Evolutionary conservation across 345 rosid genomes (phyloP).

Genomic region (Sonneratia caseolaris): DNA sequence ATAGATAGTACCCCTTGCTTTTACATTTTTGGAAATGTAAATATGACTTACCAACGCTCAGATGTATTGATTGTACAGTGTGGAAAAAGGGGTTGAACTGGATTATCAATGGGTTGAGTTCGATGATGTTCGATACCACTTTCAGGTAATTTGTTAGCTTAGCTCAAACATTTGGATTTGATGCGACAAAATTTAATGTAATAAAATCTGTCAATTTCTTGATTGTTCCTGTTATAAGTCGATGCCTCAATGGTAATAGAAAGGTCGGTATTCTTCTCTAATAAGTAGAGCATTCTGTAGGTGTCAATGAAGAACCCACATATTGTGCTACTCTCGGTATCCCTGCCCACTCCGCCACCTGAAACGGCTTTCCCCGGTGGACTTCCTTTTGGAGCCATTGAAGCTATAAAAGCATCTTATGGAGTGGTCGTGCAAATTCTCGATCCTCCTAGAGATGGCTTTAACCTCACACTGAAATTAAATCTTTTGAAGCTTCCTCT

Average conservation of each 20-base stretch:
- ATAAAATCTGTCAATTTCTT: not conserved
- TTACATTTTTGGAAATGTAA: slow-evolving; percentile 1
- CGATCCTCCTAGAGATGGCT: slow-evolving; percentile 97
- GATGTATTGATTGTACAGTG: slow-evolving; percentile 31
- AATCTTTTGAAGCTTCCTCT: slow-evolving; percentile 79
- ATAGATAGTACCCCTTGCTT: not conserved
- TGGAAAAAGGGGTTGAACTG: slow-evolving; percentile 79
- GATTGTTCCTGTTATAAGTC: not conserved
- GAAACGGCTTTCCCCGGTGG: slow-evolving; percentile 71
- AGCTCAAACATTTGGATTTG: not conserved
- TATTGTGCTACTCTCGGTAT: slow-evolving; percentile 58
- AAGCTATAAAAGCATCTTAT: slow-evolving; percentile 80
- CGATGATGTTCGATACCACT: slow-evolving; percentile 84
- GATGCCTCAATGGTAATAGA: not conserved
- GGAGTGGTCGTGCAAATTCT: slow-evolving; percentile 77
- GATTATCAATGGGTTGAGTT: slow-evolving; percentile 95
- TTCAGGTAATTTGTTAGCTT: slow-evolving; percentile 49
- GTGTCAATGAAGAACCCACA: slow-evolving; percentile 84
- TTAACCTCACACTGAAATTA: slow-evolving; percentile 80
- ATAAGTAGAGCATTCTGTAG: slow-evolving; percentile 25
- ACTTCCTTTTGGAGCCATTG: slow-evolving; percentile 89
- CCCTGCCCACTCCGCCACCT: slow-evolving; percentile 81
- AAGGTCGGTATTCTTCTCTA: not conserved
- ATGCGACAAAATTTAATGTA: not conserved
- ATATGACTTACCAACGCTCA: not conserved